Evolutionary conservation across 2,329 filamentous ascomycete species (phyloP), one percentile per base, ranked within the genome.

Genomic region (Arthrobotrys megalospora): DNA sequence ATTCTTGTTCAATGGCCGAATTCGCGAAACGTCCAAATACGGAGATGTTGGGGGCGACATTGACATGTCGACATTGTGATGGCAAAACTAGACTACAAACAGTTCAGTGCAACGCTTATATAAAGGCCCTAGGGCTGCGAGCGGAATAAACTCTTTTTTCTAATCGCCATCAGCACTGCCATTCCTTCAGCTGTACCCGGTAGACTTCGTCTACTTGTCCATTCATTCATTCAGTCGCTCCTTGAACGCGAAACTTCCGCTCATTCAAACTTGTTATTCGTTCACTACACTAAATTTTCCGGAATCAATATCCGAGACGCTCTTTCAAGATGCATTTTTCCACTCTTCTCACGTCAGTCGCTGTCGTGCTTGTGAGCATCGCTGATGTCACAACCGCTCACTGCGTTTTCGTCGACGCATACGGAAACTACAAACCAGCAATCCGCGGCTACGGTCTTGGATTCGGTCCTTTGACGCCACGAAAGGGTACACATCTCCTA

Each of bases 381-480:
- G n/a, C 16, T 3, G 60, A 64, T 8, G 3, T 64, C 34, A 14
- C 34, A 16, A 43, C 45, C 19, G 63, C 47, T 19, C 48, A 67
- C 34, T 53, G 48, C 34, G 50, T 43, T 6, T 67, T 67, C 48
- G 24, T 67, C 12, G 63, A 67, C 28, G 48, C 63, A 10, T 67
- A 21, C n/a, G 63, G 63, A 53, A 34, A 38, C 47, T 28, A 12
- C 14, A 67, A 45, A 6, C 47, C 48, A 53, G 47, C 6, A 8
- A 41, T 55, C 21, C 63, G 45, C 19, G 63, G 63, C 19, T 11
- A 67, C 47, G 63, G 47, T 24, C 34, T 55, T 32, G 47, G 48
- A 47, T 47, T 58, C 38, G 52, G 36, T 8, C n/a, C 14, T 0
- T 21, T 36, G 1, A 55, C 60, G 16, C 67, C 67, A 28, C 16